These are phyloP conservation scores for Fraxinus sp. DNA, from an alignment of 305 asterid species.

Conservation along the genomic window DNA sequence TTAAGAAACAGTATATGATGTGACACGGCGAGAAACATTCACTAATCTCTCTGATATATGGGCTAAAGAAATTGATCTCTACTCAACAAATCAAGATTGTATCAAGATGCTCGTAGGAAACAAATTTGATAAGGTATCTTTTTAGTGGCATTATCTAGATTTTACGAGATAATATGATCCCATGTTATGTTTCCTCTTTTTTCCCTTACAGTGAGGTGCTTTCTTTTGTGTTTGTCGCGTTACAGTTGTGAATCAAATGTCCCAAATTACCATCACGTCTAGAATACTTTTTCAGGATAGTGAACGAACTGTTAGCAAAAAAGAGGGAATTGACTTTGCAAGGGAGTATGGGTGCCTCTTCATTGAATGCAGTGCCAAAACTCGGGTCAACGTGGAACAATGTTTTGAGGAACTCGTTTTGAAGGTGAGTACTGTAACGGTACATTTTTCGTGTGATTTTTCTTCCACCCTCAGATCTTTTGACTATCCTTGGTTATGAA, in stretches of 20 bases:
- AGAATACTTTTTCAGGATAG: slow-evolving; percentile 52
- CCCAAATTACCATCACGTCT: background rate
- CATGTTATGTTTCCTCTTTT: background rate
- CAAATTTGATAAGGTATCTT: slow-evolving; percentile 69
- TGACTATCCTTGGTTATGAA: background rate
- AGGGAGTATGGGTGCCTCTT: slow-evolving; percentile 92
- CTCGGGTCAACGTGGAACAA: slow-evolving; percentile 86
- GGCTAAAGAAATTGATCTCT: slow-evolving; percentile 92
- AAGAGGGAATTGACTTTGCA: slow-evolving; percentile 85
- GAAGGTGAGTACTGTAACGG: slow-evolving; percentile 44
- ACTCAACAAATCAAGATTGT: slow-evolving; percentile 92
- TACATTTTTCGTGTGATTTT: background rate
- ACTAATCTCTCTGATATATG: slow-evolving; percentile 89
- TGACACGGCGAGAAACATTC: slow-evolving; percentile 85
- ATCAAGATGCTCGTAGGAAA: slow-evolving; percentile 80
- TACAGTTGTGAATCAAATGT: background rate
- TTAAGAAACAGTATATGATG: slow-evolving; percentile 73
- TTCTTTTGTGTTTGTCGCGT: background rate
- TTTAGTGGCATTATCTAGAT: background rate
- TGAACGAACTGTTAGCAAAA: slow-evolving; percentile 84
- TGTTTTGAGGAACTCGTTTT: slow-evolving; percentile 92
- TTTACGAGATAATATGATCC: background rate
- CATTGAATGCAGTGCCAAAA: slow-evolving; percentile 97
- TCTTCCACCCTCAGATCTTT: background rate
- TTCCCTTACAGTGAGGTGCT: background rate